A percentile compares a stretch with the other conserved stretches of the same genome.
These are phyloP conservation scores for Pseudotsuga menziesii DNA, from an alignment of 75 land plant species.

Conservation along the genomic window DNA sequence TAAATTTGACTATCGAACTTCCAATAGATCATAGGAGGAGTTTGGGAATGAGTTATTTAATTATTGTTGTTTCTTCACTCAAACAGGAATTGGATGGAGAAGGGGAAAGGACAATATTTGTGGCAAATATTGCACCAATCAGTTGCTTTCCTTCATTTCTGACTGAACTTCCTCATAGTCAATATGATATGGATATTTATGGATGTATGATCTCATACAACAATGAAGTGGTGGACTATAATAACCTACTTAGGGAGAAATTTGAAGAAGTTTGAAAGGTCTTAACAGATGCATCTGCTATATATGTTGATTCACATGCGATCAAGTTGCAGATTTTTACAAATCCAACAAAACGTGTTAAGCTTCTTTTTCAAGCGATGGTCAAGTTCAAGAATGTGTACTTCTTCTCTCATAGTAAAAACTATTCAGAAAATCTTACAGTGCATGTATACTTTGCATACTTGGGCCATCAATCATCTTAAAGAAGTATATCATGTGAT, in stretches of 20 bases:
- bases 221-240: constrained; percentile 58
- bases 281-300: constrained; percentile 39
- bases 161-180: constrained; percentile 39
- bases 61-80: neutral
- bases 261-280: constrained; percentile 20
- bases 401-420: neutral
- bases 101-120: constrained; percentile 59
- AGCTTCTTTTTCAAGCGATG: neutral
- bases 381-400: neutral
- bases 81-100: constrained; percentile 37
- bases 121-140: constrained; percentile 65
- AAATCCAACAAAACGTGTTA: constrained; percentile 53
- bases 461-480: too few species aligned
- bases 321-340: constrained; percentile 50
- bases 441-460: too few species aligned
- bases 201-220: constrained; percentile 72
- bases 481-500: too few species aligned
- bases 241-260: constrained; percentile 38
- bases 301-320: constrained; percentile 52
- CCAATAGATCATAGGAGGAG: neutral
- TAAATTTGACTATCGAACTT: constrained; percentile 1
- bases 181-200: constrained; percentile 44
- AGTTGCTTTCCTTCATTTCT: constrained; percentile 68
- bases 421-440: too few species aligned
- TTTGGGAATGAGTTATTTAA: neutral